These are phyloP conservation scores for Xylariaceae sp. DNA, from an alignment of 2,329 filamentous ascomycete genomes.

Conservation along the genomic window DNA sequence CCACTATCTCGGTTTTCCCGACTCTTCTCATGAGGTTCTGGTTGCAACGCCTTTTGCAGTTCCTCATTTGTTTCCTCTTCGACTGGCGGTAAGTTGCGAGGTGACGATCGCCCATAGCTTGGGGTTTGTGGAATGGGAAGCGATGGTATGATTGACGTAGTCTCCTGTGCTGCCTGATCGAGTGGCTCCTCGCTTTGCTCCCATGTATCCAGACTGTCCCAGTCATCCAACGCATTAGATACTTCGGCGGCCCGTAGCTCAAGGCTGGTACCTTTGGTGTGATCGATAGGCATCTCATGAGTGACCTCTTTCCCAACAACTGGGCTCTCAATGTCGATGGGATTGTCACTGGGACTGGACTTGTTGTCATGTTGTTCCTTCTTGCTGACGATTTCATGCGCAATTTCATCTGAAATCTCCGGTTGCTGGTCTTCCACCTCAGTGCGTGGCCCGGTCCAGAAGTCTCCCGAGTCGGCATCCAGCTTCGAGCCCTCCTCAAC, in stretches of 20 bases:
- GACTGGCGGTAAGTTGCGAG: slow-evolving; percentile 49
- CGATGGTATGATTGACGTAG: slow-evolving; percentile 14
- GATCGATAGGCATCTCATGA: slow-evolving; percentile 16
- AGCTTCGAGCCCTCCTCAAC: slow-evolving; percentile 26
- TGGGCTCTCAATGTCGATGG: slow-evolving; percentile 38
- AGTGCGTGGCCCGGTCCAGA: slow-evolving; percentile 18
- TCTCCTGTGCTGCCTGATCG: background rate
- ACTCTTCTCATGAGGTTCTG: slow-evolving; percentile 18
- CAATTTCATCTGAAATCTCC: background rate
- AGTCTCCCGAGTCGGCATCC: slow-evolving; percentile 25
- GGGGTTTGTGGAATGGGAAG: slow-evolving; percentile 21
- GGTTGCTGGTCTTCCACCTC: slow-evolving; percentile 11
- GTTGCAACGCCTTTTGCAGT: slow-evolving; percentile 33
- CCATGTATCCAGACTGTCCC: slow-evolving; percentile 29
- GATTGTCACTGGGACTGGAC: slow-evolving; percentile 17
- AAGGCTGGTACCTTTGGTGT: slow-evolving; percentile 1
- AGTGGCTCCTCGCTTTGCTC: slow-evolving; percentile 17
- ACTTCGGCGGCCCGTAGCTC: slow-evolving; percentile 12
- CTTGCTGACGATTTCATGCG: slow-evolving; percentile 3
- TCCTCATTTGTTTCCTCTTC: slow-evolving; percentile 50
- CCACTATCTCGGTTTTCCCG: slow-evolving; percentile 50
- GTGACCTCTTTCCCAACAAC: slow-evolving; percentile 30
- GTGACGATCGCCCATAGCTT: slow-evolving; percentile 41
- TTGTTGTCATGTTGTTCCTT: background rate
- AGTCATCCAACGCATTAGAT: slow-evolving; percentile 27